Evolutionary conservation across 2,329 filamentous ascomycete genomes (phyloP).

Genomic region (Fusarium luffae): DNA sequence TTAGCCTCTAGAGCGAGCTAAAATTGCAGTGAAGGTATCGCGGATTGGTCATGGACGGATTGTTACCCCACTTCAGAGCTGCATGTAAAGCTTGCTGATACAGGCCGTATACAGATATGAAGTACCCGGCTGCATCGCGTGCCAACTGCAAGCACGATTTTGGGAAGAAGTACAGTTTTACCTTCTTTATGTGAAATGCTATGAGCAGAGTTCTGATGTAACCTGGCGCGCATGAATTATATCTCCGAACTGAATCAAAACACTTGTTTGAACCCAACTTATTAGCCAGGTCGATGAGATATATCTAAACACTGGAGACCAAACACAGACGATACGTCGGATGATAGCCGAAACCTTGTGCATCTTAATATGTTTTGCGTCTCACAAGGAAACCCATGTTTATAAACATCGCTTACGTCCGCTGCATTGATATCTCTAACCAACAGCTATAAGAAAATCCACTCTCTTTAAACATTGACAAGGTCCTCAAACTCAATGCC

Average conservation of each 20-base stretch:
- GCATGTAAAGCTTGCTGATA: too few relatives aligned
- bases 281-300: background rate
- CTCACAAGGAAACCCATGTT: background rate
- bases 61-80: too few relatives aligned
- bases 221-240: background rate
- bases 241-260: background rate
- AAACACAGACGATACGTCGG: background rate
- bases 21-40: too few relatives aligned
- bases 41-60: too few relatives aligned
- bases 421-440: background rate
- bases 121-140: too few relatives aligned
- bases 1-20: too few relatives aligned
- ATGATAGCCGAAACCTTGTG: background rate
- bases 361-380: background rate
- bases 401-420: background rate
- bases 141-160: too few relatives aligned
- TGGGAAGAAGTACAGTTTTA: too few relatives aligned
- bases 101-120: too few relatives aligned
- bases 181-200: too few relatives aligned
- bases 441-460: background rate
- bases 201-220: background rate
- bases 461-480: background rate
- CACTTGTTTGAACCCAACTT: background rate
- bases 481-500: background rate
- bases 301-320: background rate